Evolutionary conservation across 2,329 filamentous ascomycete species (phyloP), one percentile per base, ranked within the genome.

Genomic region (Ophiostoma piceae): DNA sequence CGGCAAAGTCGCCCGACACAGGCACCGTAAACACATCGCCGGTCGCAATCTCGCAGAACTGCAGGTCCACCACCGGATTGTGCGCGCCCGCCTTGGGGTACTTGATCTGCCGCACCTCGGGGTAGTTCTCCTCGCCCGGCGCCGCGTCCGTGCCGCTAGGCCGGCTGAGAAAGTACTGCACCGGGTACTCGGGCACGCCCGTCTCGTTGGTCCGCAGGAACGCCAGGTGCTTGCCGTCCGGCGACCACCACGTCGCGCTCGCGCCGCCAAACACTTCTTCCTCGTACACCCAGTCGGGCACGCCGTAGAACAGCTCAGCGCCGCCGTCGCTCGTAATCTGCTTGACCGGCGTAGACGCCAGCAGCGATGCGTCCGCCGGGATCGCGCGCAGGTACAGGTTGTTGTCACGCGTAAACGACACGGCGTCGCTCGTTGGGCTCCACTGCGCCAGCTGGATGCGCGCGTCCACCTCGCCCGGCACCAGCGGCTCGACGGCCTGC

Each of bases 231-330:
- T 92, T 90, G 68, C 94, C 95, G 77, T 96, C 92, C 47, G 89
- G 85, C 43, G 92, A 94, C 94, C 94, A 99, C 95, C 96, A 99
- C 0, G 94, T 96, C 5, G 92, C 94, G 72, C 87, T 92, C 74
- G 92, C 91, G 1, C 87, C 90, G 16, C 82, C 79, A 72, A 98
- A 92, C 2, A 96, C 92, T 78, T 96, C 92, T 73, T 86, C 84
- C 77, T 96, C 92, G 76, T 96, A 96, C 0, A 98, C 95, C 95
- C 95, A 99, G 78, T 99, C 96, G 0, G 95, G 95, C 26, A 97
- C 88, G 22, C 95, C 95, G 75, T 99, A 97, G 79, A 99, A 99
- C 71, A 95, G 87, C 74, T 98, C 88, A 0, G 88, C 83, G 0
- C 94, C 92, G 14, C 96, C 95, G 77, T 99, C 94, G 69, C 83